Evolutionary conservation across 2,329 filamentous ascomycete species (phyloP).

Genomic region (Ophiostoma pallidulum): DNA sequence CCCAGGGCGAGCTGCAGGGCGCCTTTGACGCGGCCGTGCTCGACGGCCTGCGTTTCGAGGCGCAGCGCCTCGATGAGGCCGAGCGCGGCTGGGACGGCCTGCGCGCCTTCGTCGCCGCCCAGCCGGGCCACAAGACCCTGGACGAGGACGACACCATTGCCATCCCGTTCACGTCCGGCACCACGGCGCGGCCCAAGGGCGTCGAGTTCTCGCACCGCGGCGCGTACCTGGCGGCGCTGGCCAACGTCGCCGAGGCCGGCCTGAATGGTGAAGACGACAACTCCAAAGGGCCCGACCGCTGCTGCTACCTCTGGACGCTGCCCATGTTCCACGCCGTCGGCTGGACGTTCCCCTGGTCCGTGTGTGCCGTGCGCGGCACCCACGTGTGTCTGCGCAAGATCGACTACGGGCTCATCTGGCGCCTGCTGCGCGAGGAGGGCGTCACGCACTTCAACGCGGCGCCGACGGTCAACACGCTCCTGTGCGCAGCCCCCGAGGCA

Average conservation of each 20-base stretch:
- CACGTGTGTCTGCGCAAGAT: conserved; percentile 93
- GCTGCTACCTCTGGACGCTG: conserved; percentile 82
- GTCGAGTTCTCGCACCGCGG: conserved; percentile 87
- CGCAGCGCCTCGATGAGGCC: conserved; percentile 21
- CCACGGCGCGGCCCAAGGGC: conserved; percentile 84
- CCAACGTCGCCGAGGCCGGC: conserved; percentile 80
- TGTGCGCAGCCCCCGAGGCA: conserved; percentile 74
- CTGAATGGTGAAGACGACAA: conserved; percentile 44
- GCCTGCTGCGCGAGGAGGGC: conserved; percentile 70
- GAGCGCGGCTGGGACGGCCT: conserved; percentile 57
- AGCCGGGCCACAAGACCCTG: conserved; percentile 28
- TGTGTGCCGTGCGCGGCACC: conserved; percentile 83
- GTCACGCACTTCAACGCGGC: conserved; percentile 96
- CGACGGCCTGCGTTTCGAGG: conserved; percentile 69
- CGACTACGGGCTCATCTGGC: conserved; percentile 90
- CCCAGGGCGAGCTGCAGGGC: conserved; percentile 62
- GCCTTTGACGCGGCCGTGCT: conserved; percentile 76
- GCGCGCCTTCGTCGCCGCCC: conserved; percentile 41
- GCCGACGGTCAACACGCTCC: conserved; percentile 88
- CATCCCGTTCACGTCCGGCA: conserved; percentile 88
- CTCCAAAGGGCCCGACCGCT: conserved; percentile 42
- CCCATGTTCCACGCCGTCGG: conserved; percentile 71
- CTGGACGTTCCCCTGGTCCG: conserved; percentile 89
- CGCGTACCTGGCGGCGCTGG: conserved; percentile 74
- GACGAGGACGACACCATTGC: conserved; percentile 77